phyloP scores from a whole-genome alignment of 257 asterid species.

The Rehmannia glutinosa region DNA sequence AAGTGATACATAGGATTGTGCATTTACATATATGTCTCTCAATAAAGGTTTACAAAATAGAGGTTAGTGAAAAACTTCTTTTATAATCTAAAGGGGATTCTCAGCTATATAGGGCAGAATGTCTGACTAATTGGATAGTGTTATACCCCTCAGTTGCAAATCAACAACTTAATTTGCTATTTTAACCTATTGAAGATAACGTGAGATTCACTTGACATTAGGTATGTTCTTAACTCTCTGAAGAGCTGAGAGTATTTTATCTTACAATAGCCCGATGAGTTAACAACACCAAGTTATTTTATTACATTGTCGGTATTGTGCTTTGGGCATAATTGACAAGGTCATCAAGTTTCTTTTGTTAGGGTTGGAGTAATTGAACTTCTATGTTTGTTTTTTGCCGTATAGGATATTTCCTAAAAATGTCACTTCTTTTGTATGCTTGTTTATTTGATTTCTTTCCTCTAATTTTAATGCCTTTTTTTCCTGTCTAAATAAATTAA shows the following conservation, averaged over 20 bases:
- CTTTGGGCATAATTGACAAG: not conserved
- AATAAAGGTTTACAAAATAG: not conserved
- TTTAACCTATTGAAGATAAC: not conserved
- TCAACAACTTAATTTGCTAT: not conserved
- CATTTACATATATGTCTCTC: not conserved
- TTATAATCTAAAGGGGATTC: not conserved
- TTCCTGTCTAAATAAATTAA: not conserved
- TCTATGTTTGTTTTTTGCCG: not conserved
- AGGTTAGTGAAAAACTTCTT: not conserved
- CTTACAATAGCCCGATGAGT: not conserved
- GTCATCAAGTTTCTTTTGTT: not conserved
- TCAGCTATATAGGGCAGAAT: not conserved
- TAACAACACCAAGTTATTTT: constrained; percentile 9
- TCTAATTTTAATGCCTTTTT: constrained; percentile 1
- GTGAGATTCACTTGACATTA: not conserved
- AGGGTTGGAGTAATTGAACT: not conserved
- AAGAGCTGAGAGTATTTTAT: constrained; percentile 2
- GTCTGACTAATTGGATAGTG: not conserved
- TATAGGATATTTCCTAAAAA: not conserved
- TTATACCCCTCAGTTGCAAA: not conserved
- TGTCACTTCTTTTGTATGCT: not conserved
- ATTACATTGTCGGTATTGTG: not conserved
- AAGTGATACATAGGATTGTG: not conserved
- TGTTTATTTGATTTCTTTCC: not conserved
- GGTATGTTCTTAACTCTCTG: not conserved